Conservation (phyloP, 176 grass and related monocot species). For the Stipa capillata region DNA sequence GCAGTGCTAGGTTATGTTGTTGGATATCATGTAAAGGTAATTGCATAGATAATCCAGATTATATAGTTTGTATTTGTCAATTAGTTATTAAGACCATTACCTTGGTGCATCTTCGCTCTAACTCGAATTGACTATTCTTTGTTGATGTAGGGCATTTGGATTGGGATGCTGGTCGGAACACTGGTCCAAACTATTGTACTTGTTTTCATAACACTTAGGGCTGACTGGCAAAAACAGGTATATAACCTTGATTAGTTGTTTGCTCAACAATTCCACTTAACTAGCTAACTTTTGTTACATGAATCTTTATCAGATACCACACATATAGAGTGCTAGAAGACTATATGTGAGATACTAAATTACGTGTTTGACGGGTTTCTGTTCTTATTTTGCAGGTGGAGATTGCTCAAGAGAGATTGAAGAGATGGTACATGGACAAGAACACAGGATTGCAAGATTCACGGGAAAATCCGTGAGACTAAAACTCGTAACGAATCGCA, state of each 20-base stretch:
- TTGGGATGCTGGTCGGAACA: constrained; percentile 78
- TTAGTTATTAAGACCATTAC: background rate
- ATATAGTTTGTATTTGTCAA: background rate
- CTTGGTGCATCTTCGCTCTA: background rate
- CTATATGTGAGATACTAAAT: background rate
- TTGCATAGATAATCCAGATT: background rate
- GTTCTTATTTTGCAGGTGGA: constrained; percentile 44
- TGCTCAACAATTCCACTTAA: background rate
- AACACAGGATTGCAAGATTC: constrained; percentile 17
- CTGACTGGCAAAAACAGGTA: constrained; percentile 76
- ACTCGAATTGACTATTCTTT: background rate
- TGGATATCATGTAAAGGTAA: constrained; percentile 57
- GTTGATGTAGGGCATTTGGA: constrained; percentile 77
- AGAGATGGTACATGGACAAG: constrained; percentile 52
- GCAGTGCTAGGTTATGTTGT: constrained; percentile 52
- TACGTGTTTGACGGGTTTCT: background rate
- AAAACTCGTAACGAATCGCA: background rate
- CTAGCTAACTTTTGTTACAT: background rate
- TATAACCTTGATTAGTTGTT: background rate
- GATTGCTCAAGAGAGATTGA: constrained; percentile 40
- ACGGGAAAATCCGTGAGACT: background rate
- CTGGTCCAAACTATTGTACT: constrained; percentile 63
- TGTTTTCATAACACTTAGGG: constrained; percentile 47
- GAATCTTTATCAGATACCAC: background rate
- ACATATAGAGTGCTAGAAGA: background rate